These are phyloP conservation scores for Colletotrichum viniferum DNA, from an alignment of 2,329 filamentous ascomycete genomes.

Conservation along the genomic window DNA sequence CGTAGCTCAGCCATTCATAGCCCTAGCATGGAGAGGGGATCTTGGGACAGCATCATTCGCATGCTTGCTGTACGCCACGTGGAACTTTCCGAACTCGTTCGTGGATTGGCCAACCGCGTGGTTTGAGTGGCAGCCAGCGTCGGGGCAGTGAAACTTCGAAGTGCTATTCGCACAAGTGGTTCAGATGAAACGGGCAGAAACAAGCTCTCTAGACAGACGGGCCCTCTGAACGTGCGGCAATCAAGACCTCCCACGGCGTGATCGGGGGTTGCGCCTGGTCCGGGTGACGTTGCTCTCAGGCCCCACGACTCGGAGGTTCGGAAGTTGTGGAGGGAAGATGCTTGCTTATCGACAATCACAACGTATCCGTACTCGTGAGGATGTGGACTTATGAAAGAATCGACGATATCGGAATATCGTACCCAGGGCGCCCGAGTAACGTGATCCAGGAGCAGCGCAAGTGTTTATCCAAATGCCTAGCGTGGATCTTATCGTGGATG, in stretches of 20 bases:
- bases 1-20: background rate
- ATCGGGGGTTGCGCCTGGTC: background rate
- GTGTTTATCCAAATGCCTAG: background rate
- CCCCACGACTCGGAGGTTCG: background rate
- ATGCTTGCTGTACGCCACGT: background rate
- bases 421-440: background rate
- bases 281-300: background rate
- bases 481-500: background rate
- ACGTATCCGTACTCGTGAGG: conserved; percentile 14
- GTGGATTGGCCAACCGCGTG: background rate
- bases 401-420: background rate
- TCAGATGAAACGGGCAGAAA: conserved; percentile 16
- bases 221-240: background rate
- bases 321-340: background rate
- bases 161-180: background rate
- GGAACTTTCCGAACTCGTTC: background rate
- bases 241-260: background rate
- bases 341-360: background rate
- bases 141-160: background rate
- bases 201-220: background rate
- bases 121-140: background rate
- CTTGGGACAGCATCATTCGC: background rate
- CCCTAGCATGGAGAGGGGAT: background rate
- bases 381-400: background rate
- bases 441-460: background rate